A percentile compares a stretch with the other conserved stretches of the same genome.
Conservation (phyloP, 2,329 filamentous ascomycete species). For the Botrytis medusae region DNA sequence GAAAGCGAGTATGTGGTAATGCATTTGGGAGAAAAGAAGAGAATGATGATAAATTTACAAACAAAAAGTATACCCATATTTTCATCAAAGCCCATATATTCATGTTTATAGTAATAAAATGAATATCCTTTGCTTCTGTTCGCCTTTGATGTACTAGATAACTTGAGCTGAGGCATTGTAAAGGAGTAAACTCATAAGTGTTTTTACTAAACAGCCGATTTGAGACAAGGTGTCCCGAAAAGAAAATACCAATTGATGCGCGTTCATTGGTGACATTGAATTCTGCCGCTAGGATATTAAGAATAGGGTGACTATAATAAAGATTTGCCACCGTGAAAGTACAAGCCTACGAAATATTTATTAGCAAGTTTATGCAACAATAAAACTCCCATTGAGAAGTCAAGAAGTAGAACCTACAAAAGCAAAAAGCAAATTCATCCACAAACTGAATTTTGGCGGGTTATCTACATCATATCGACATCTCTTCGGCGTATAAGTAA, state of each 20-base stretch:
- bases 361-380: neutral
- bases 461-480: slow-evolving; percentile 67
- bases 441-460: slow-evolving; percentile 67
- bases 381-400: neutral
- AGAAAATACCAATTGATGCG: neutral
- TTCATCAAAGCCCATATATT: neutral
- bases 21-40: slow-evolving; percentile 3
- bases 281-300: slow-evolving; percentile 70
- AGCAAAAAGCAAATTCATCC: slow-evolving; percentile 66
- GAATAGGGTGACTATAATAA: slow-evolving; percentile 78
- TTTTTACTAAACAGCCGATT: neutral
- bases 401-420: slow-evolving; percentile 38
- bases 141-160: neutral
- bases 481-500: slow-evolving; percentile 61
- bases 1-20: slow-evolving; percentile 7
- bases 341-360: slow-evolving; percentile 44
- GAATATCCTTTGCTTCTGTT: neutral
- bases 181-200: neutral
- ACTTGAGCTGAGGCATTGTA: neutral
- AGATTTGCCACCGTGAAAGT: slow-evolving; percentile 76
- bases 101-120: slow-evolving; percentile 10
- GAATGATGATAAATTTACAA: slow-evolving; percentile 8
- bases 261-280: slow-evolving; percentile 70
- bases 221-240: neutral
- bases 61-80: slow-evolving; percentile 20